Conservation (phyloP, 495 filamentous ascomycete species). For the Pyronema omphalodes region DNA sequence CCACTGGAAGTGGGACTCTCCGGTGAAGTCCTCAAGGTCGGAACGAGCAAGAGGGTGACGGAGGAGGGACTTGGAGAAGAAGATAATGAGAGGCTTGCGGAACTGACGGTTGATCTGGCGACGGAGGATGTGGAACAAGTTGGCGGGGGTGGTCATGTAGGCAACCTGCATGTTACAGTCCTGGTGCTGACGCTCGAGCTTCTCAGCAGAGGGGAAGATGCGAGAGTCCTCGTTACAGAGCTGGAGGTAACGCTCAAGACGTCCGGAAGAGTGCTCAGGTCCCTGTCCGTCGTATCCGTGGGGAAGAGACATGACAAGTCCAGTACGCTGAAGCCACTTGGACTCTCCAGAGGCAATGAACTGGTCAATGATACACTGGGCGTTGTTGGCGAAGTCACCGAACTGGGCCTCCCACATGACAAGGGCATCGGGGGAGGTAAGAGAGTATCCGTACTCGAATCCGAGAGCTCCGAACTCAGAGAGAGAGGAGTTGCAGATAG, state of each 20-base stretch:
- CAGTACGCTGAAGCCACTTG: slow-evolving; percentile 96
- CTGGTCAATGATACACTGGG: slow-evolving; percentile 96
- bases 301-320: slow-evolving; percentile 81
- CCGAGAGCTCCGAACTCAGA: slow-evolving; percentile 90
- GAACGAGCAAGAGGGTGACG: slow-evolving; percentile 85
- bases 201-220: slow-evolving; percentile 66
- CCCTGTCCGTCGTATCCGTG: slow-evolving; percentile 98
- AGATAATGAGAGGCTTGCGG: slow-evolving; percentile 88
- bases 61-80: slow-evolving; percentile 92
- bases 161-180: slow-evolving; percentile 99
- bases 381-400: slow-evolving; percentile 98
- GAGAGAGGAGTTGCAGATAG: slow-evolving; percentile 92
- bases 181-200: slow-evolving; percentile 93
- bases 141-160: slow-evolving; percentile 81
- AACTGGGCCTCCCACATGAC: slow-evolving; percentile 99
- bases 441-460: slow-evolving; percentile 96
- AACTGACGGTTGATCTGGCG: slow-evolving; percentile 98
- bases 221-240: slow-evolving; percentile 96
- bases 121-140: slow-evolving; percentile 89
- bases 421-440: slow-evolving; percentile 87
- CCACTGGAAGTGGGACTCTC: slow-evolving; percentile 85
- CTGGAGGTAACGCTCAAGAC: slow-evolving; percentile 94
- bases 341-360: slow-evolving; percentile 94
- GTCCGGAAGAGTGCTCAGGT: slow-evolving; percentile 92
- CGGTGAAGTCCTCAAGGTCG: slow-evolving; percentile 70